Evolutionary conservation across 2,329 filamentous ascomycete species (phyloP).

Genomic region (Arthroderma sp.): DNA sequence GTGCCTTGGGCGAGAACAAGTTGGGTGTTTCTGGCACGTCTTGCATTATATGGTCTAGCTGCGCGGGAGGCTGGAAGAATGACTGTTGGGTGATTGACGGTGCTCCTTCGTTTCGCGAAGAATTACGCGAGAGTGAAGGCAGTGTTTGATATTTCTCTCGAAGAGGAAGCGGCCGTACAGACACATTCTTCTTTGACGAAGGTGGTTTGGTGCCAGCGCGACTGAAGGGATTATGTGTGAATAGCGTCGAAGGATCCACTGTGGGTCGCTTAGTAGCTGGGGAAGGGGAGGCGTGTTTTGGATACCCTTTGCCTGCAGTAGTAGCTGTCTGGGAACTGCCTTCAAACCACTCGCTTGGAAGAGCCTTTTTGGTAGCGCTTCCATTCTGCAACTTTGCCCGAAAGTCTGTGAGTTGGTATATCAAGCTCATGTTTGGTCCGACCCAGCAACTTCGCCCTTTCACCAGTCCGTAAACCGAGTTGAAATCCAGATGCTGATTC

Average conservation of each 20-base stretch:
- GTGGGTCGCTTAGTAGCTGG: conserved; percentile 1
- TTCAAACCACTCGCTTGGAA: conserved; percentile 25
- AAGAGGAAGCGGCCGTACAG: conserved; percentile 26
- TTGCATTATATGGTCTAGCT: conserved; percentile 26
- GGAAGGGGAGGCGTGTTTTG: not conserved
- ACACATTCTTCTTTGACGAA: conserved; percentile 21
- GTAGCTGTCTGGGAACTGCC: conserved; percentile 7
- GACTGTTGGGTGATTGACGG: conserved; percentile 4
- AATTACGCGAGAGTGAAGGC: conserved; percentile 6
- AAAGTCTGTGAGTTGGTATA: conserved; percentile 56
- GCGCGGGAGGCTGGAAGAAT: conserved; percentile 12
- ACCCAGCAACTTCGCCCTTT: conserved; percentile 55
- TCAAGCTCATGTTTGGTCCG: conserved; percentile 55
- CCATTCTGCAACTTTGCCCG: conserved; percentile 29
- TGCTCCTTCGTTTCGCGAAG: conserved; percentile 6
- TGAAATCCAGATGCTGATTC: conserved; percentile 47
- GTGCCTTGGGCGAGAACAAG: conserved; percentile 33
- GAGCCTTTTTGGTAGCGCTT: conserved; percentile 17
- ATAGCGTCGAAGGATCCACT: conserved; percentile 3
- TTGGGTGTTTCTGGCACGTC: conserved; percentile 26
- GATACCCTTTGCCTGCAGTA: not conserved
- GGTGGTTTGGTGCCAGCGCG: conserved; percentile 5
- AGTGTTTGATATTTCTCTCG: conserved; percentile 22
- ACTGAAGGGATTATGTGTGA: conserved; percentile 10
- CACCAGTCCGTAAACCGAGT: conserved; percentile 51